A percentile compares a stretch with the other conserved stretches of the same genome.
phyloP scores from a whole-genome alignment of 129 eudicot genomes.

The Helichrysum umbraculigerum region DNA sequence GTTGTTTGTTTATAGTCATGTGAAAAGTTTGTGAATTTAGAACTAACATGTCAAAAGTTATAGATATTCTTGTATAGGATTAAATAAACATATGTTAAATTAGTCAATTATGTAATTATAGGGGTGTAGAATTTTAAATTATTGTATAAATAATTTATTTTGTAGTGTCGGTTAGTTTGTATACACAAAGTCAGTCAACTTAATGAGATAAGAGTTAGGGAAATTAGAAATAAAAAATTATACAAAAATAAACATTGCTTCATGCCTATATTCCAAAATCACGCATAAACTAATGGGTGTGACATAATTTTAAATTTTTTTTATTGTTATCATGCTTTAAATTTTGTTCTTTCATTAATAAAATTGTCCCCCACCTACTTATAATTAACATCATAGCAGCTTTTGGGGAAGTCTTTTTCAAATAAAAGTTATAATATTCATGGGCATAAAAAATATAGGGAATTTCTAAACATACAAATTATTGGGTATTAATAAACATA shows the following conservation, averaged over 20 bases:
- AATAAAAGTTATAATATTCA: background rate
- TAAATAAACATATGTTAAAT: background rate
- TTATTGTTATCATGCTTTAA: background rate
- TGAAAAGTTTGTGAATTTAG: background rate
- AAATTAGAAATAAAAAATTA: too few relatives aligned
- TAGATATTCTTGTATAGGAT: background rate
- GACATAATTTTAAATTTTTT: background rate
- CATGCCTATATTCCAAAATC: slow-evolving; percentile 17
- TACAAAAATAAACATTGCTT: background rate
- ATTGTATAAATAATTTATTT: background rate
- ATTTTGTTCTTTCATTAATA: background rate
- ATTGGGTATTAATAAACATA: too few relatives aligned
- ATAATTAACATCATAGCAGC: slow-evolving; percentile 19
- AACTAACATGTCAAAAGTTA: background rate
- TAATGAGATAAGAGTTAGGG: background rate
- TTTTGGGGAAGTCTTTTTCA: slow-evolving; percentile 26
- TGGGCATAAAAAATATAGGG: slow-evolving; percentile 7
- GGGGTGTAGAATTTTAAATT: background rate
- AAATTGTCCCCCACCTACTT: slow-evolving; percentile 29
- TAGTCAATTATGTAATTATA: background rate
- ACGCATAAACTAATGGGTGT: background rate
- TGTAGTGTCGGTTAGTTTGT: slow-evolving; percentile 12
- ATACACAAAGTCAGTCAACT: slow-evolving; percentile 24
- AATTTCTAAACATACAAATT: too few relatives aligned
- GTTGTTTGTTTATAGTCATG: background rate